A percentile compares a stretch with the other conserved stretches of the same genome.
phyloP scores from a whole-genome alignment of 2,329 filamentous ascomycete species.

The Exophiala dermatitidis region DNA sequence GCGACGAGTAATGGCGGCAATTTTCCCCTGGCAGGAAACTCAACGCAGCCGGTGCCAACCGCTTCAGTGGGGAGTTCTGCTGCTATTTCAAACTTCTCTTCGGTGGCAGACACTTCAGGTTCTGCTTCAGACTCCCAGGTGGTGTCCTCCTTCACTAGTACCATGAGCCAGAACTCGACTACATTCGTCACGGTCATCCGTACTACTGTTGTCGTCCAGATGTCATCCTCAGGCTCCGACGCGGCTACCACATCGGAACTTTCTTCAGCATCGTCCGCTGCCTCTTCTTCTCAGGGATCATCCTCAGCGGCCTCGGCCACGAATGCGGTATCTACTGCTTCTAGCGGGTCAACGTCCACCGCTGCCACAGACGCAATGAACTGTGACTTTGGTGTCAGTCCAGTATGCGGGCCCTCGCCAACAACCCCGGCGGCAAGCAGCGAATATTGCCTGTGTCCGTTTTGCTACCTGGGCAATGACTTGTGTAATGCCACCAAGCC shows the following conservation, averaged over 20 bases:
- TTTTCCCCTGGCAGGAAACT: not conserved
- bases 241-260: not conserved
- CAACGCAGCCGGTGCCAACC: not conserved
- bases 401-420: not conserved
- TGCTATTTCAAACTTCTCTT: not conserved
- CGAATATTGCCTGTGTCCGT: conserved; percentile 7
- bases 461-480: not conserved
- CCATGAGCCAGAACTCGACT: not conserved
- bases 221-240: not conserved
- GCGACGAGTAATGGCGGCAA: not conserved
- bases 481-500: conserved; percentile 1
- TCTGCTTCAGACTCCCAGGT: not conserved
- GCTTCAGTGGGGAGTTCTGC: not conserved
- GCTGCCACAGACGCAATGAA: not conserved
- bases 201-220: not conserved
- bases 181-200: not conserved
- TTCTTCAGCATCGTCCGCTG: not conserved
- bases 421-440: not conserved
- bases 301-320: not conserved
- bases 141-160: not conserved
- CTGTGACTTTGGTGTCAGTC: not conserved
- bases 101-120: not conserved
- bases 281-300: not conserved
- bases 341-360: not conserved
- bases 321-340: not conserved